Evolutionary conservation across 306 rosid species (phyloP), one percentile per base, ranked within the genome.

Genomic region (Begonia loranthoides): DNA sequence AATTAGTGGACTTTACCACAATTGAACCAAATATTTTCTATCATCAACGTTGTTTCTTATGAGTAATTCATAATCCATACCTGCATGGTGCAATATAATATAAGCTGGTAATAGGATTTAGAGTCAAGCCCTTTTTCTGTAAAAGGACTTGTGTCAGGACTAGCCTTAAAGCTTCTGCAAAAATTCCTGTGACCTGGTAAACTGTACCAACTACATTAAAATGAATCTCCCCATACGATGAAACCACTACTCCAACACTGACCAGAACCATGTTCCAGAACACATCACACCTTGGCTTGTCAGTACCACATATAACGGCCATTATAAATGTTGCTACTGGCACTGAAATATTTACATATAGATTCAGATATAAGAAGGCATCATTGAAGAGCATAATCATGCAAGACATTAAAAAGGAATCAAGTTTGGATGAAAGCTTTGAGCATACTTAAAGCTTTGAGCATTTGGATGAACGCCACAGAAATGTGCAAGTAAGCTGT

Each of bases 401-500:
- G 17, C 1, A 28, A 28, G 36, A 7, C 36, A 40, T 14, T 41
- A 60, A 51, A 54, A 24, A 51, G 43, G 51, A 17, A 1, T 2
- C 15, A 5, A 22, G 53, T 40, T n/a, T 43, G 47, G 15, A 43
- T 0, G n/a, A 43, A 43, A 43, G 47, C 14, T 43, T 28, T 28
- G 36, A 28, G 8, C 36, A 28, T 28, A 28, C 36, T 28, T 28
- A 28, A 70, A 63, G 96, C 99, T 68, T 90, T 90, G 61, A 90
- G 99, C 99, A 90, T 90, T 77, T 90, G 99, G 71, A 90, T 90
- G 73, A 90, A 90, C 61, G 99, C 94, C 75, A 92, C 99, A 61
- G 99, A 92, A 49, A 92, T 92, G 71, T 76, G 87, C 76, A 92
- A 75, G 73, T 83, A 92, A 38, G 96, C 96, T 12, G 99, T 86